Conservation (phyloP, 352 stramenopile species). For the Blastocystis sp. region DNA sequence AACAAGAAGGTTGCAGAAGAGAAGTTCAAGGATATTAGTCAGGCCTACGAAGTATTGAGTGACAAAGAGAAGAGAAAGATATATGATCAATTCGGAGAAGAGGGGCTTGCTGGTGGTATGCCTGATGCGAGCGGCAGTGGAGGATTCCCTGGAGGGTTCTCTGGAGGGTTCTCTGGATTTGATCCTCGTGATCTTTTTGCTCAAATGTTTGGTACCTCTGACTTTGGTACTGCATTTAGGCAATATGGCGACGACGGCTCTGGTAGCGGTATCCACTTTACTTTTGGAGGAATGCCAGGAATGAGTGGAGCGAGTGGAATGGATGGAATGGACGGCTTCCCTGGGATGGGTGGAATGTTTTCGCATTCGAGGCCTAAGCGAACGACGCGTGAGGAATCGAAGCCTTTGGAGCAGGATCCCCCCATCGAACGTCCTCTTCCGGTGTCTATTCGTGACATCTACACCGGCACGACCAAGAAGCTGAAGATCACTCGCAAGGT, state of each 20-base stretch:
- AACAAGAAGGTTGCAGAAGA: slow-evolving; percentile 75
- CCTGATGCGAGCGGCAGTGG: background rate
- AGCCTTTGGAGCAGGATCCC: background rate
- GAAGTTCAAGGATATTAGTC: slow-evolving; percentile 85
- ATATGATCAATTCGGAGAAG: slow-evolving; percentile 85
- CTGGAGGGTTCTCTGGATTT: slow-evolving; percentile 43
- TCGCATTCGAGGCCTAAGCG: background rate
- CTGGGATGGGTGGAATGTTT: background rate
- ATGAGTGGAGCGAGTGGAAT: slow-evolving; percentile 64
- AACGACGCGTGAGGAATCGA: background rate
- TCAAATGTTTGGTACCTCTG: slow-evolving; percentile 35
- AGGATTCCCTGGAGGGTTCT: background rate
- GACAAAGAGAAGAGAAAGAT: slow-evolving; percentile 84
- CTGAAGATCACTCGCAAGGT: slow-evolving; percentile 76
- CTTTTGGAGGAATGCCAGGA: slow-evolving; percentile 64
- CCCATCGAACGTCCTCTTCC: background rate
- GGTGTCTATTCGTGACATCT: slow-evolving; percentile 38
- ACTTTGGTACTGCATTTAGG: background rate
- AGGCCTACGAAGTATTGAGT: slow-evolving; percentile 84
- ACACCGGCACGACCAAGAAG: slow-evolving; percentile 76
- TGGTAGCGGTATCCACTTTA: slow-evolving; percentile 67
- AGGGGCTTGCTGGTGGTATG: slow-evolving; percentile 74
- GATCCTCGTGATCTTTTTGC: slow-evolving; percentile 58
- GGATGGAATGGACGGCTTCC: background rate
- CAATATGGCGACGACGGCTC: slow-evolving; percentile 50